Evolutionary conservation across 768 basidiomycete species (phyloP).

Genomic region (Clitopilus passeckerianus): DNA sequence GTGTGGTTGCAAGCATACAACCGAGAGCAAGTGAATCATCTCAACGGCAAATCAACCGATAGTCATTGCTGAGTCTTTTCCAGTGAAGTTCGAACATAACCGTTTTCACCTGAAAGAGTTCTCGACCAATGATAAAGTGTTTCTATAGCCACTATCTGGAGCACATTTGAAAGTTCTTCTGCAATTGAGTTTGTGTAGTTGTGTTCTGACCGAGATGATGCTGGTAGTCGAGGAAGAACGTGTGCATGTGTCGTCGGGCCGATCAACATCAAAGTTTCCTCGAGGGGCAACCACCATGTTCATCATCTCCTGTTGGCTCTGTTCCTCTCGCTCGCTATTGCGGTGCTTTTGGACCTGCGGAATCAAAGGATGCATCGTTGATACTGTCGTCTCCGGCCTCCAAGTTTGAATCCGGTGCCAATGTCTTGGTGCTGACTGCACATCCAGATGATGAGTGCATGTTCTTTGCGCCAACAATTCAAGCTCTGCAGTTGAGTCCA

Average conservation of each 20-base stretch:
- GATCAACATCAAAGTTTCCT: not conserved
- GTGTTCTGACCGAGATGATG: not conserved
- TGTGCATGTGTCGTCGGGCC: not conserved
- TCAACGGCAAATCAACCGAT: not conserved
- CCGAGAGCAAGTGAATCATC: not conserved
- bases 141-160: not conserved
- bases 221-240: not conserved
- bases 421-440: conserved; percentile 73
- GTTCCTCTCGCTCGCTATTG: conserved; percentile 24
- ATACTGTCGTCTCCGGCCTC: conserved; percentile 13
- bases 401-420: conserved; percentile 4
- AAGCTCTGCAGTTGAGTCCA: conserved; percentile 35
- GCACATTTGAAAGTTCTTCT: not conserved
- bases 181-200: not conserved
- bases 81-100: not conserved
- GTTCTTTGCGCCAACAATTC: conserved; percentile 88
- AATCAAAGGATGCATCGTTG: conserved; percentile 16
- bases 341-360: conserved; percentile 24
- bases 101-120: not conserved
- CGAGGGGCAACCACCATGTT: not conserved
- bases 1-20: no score
- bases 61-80: not conserved
- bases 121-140: not conserved
- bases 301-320: conserved; percentile 18
- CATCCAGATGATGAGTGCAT: conserved; percentile 95